phyloP scores from a whole-genome alignment of 306 rosid species.

The Erythrophleum fordii region DNA sequence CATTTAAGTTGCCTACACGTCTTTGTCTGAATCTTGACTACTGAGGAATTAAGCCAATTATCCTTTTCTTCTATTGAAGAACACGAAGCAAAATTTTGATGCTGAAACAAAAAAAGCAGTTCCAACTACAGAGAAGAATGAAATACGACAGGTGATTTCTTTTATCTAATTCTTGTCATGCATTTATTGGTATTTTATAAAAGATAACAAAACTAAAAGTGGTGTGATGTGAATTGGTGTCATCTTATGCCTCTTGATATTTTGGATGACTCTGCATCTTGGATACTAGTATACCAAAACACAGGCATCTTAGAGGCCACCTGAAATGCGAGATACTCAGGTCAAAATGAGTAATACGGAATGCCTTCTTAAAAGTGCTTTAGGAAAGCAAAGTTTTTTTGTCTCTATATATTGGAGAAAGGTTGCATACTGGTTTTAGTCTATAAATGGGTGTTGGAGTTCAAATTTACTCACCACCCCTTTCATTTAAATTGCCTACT shows the following conservation, averaged over 20 bases:
- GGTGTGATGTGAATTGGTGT: too few relatives aligned
- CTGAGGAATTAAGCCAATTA: neutral
- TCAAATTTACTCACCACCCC: neutral
- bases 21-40: neutral
- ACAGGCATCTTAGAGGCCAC: too few relatives aligned
- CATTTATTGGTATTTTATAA: neutral
- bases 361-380: neutral
- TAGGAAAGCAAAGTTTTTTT: neutral
- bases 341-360: too few relatives aligned
- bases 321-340: too few relatives aligned
- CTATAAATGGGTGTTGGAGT: neutral
- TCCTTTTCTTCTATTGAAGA: conserved; percentile 32
- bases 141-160: neutral
- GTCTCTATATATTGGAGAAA: too few relatives aligned
- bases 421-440: neutral
- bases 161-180: neutral
- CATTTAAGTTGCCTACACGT: neutral
- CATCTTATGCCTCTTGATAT: too few relatives aligned
- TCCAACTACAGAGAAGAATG: conserved; percentile 28
- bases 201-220: too few relatives aligned
- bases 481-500: neutral
- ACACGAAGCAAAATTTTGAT: conserved; percentile 6
- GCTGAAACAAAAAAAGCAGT: conserved; percentile 32
- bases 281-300: too few relatives aligned
- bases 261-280: too few relatives aligned